Base-by-base conservation (phyloP, 2,329 filamentous ascomycete species). In the Aspergillus luchuensis region DNA sequence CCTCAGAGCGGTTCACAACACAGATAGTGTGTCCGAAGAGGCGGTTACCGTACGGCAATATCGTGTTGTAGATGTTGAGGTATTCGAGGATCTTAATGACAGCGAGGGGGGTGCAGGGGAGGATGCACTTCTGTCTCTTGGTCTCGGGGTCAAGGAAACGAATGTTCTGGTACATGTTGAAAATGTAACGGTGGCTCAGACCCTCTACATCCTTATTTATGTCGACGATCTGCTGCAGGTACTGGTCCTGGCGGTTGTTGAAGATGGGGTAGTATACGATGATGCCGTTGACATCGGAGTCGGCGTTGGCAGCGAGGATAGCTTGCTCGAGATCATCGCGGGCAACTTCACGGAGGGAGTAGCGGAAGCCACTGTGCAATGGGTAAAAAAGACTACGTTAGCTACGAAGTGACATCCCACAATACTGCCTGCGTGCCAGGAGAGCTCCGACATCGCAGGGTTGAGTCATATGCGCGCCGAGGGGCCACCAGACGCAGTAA, bases 141-240 rank as follows among this genome's bases (percentile, higher is more conserved):
- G 72, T 75, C 36, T 74, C 71, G 23, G 88, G 82, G 78, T 99
- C 95, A 59, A 99, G 84, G 81, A 93, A 98, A 66, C 95, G 91
- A 71, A 96, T 87, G 81, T 99, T 99, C 82, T 97, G 91, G 81
- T 98, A 99, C 93, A 99, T 97, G 85, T 99, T 99, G 86, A 94
- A 93, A 73, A 98, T 90, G 80, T 98, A 93, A 74, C 89, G 89
- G 79, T 97, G 94, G 69, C 90, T 92, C 60, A 99, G 87, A 38
- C 95, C 95, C 78, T 99, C 95, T 67, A 99, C 94, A 72, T 99
- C 95, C 79, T 99, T 98, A 76, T 85, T 81, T 47, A 97, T 85
- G 59, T 91, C 88, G 59, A 97, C 92, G 3, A 96, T 91, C 80
- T 97, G 93, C 80, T 98, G 94, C 67, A 99, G 87, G 77, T 98